Conservation (phyloP, 208 protist genomes). For the Trypanosoma platydactyli region DNA sequence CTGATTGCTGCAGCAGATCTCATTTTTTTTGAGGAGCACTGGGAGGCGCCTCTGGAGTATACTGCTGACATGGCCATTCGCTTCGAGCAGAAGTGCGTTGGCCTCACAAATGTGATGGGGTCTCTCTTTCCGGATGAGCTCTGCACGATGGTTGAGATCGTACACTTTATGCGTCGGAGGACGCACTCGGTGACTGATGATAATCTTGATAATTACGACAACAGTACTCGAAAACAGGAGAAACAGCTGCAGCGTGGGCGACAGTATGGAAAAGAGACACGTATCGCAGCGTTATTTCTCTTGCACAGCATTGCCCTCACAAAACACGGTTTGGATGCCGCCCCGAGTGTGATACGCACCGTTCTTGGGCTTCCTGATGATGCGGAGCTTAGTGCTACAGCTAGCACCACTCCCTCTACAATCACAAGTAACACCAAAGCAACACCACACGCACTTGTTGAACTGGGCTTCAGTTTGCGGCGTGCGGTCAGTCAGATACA, state of each 20-base stretch:
- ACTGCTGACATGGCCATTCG: constrained; percentile 26
- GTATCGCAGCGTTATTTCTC: constrained; percentile 42
- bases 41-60: constrained; percentile 31
- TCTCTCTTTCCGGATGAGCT: constrained; percentile 52
- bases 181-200: neutral
- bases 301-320: constrained; percentile 50
- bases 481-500: constrained; percentile 26
- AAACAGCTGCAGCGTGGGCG: neutral
- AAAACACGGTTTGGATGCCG: constrained; percentile 56
- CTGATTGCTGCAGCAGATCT: constrained; percentile 26
- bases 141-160: constrained; percentile 49
- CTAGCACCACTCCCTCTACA: neutral
- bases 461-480: constrained; percentile 12
- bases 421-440: neutral
- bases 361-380: constrained; percentile 15
- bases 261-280: constrained; percentile 24
- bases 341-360: constrained; percentile 17
- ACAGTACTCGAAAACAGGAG: neutral
- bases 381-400: neutral
- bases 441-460: neutral
- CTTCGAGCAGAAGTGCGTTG: constrained; percentile 43
- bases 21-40: constrained; percentile 14
- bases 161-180: constrained; percentile 34
- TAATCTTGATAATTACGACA: too few relatives aligned
- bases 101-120: constrained; percentile 19